Evolutionary conservation across 2,329 filamentous ascomycete genomes (phyloP), one percentile per base, ranked within the genome.

Genomic region (Aphanocladium album): DNA sequence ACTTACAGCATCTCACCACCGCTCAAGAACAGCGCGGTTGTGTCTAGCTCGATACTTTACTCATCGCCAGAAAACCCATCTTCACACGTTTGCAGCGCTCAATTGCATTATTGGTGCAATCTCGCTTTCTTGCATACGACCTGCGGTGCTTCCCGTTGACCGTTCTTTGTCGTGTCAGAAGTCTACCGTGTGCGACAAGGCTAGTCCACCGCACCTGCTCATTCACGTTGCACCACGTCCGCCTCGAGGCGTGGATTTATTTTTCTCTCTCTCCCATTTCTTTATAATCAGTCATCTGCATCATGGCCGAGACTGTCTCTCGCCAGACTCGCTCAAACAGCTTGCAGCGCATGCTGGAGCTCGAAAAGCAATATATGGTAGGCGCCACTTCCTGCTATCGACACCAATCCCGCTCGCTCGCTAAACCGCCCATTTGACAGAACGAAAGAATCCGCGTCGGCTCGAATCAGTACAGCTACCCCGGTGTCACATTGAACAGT

Each of bases 281-380:
- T 47, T 52, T 49, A 43, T 52, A 47, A 39, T 60, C 50, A 39
- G 17, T 30, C 23, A 49, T n/a, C 30, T 49, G 9, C 57, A 54
- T 39, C 50, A 62, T 62, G 61, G 50, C 57, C 5, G 51, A 60
- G 5, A 51, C 27, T 23, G 8, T 30, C 25, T 30, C 60, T 35
- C 33, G 61, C 14, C 63, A 64, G 9, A 63, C 60, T 56, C 74
- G 74, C 66, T 75, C 76, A 63, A 78, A 78, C 68, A 83, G 79
- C 70, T 79, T 86, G 64, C 77, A 84, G 69, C 78, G 76, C 62
- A 85, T 86, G 83, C 75, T 86, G 53, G 82, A 85, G 66, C 72
- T 86, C 56, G 84, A 86, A 68, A 83, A 80, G 68, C 77, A 76
- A 68, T 79, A 76, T 71, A 84, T 83, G 80, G 84, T 86, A 75